A percentile compares a stretch with the other conserved stretches of the same genome.
phyloP scores from a whole-genome alignment of 345 rosid species.

The Raphanus sativus region DNA sequence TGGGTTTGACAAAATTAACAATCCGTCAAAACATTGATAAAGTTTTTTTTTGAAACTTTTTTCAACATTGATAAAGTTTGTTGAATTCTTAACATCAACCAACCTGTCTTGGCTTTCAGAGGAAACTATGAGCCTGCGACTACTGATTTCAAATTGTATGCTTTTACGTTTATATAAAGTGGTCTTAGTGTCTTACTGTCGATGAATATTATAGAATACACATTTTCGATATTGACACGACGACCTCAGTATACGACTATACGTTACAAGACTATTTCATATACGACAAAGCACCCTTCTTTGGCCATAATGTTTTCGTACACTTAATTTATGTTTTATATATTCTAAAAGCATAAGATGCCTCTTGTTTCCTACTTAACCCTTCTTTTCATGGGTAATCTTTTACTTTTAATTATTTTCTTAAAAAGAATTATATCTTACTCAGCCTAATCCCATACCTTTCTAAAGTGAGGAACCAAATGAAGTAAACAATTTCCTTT shows the following conservation, averaged over 20 bases:
- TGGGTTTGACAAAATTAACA: neutral
- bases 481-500: conserved; percentile 10
- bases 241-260: neutral
- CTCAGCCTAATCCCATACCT: conserved; percentile 22
- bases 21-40: neutral
- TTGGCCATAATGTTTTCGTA: conserved; percentile 12
- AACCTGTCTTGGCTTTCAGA: conserved; percentile 1
- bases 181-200: neutral
- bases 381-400: conserved; percentile 30
- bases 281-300: conserved; percentile 14
- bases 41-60: too few species aligned
- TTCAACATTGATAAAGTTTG: neutral
- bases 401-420: conserved; percentile 3
- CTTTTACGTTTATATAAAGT: neutral
- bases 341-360: conserved; percentile 30
- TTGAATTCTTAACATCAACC: neutral
- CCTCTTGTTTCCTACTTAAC: conserved; percentile 25
- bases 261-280: neutral
- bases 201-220: conserved; percentile 12
- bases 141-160: neutral
- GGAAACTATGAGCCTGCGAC: conserved; percentile 9
- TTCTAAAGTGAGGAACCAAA: conserved; percentile 10
- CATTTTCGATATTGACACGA: neutral
- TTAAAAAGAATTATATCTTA: conserved; percentile 17
- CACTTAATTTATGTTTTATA: neutral